Evolutionary conservation across 305 asterid genomes (phyloP).

Genomic region (Ilex paraguariensis): DNA sequence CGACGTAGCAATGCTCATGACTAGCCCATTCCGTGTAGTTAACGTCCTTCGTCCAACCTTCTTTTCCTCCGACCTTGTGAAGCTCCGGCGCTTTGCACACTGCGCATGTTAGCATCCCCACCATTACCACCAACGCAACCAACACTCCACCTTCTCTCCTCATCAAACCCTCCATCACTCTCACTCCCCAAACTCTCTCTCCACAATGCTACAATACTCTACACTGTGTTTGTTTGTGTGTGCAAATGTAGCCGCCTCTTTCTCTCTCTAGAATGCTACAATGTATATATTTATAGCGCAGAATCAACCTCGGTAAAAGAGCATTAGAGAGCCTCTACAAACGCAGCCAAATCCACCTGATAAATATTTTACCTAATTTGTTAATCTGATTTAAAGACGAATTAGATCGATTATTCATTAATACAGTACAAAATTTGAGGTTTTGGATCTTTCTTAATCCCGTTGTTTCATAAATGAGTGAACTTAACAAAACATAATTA

Average conservation of each 20-base stretch:
- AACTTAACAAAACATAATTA: no score
- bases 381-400: no score
- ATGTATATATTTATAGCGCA: background rate
- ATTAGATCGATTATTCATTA: no score
- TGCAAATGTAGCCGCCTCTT: no score
- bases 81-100: constrained; percentile 14
- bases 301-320: constrained; percentile 3
- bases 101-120: constrained; percentile 23
- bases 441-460: no score
- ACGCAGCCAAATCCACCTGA: no score
- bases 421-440: no score
- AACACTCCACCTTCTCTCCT: constrained; percentile 9
- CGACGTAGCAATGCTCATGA: constrained; percentile 34
- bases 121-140: constrained; percentile 10
- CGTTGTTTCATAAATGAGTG: no score
- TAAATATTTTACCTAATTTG: no score
- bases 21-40: constrained; percentile 61
- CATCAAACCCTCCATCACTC: background rate
- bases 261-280: no score
- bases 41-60: constrained; percentile 40
- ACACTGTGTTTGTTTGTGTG: background rate
- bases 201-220: no score
- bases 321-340: background rate
- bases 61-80: constrained; percentile 37
- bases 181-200: no score